phyloP scores from a whole-genome alignment of 2,329 filamentous ascomycete genomes.

The Fusarium nodosum region DNA sequence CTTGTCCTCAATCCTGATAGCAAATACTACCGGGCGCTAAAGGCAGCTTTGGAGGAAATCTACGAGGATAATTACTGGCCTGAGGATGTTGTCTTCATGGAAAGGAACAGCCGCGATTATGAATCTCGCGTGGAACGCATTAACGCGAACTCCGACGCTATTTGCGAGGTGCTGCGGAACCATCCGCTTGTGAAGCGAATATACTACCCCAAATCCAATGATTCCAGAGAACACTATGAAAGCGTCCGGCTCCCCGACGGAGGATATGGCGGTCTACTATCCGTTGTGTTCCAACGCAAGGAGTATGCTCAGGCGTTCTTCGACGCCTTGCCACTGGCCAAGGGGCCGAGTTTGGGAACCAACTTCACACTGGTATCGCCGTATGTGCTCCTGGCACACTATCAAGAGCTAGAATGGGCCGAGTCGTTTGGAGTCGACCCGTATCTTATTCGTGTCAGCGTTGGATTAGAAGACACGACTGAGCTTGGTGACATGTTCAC shows the following conservation, averaged over 20 bases:
- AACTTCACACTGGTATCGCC: constrained; percentile 96
- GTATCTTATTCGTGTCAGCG: constrained; percentile 85
- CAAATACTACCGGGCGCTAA: constrained; percentile 79
- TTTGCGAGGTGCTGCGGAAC: constrained; percentile 77
- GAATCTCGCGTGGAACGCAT: constrained; percentile 84
- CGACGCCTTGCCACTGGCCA: constrained; percentile 87
- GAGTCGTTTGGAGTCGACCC: constrained; percentile 83
- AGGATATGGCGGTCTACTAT: constrained; percentile 91
- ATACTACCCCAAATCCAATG: constrained; percentile 87
- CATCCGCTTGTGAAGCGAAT: constrained; percentile 78
- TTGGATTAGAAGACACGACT: constrained; percentile 85
- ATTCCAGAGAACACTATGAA: constrained; percentile 81
- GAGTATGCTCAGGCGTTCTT: constrained; percentile 84
- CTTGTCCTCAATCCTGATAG: constrained; percentile 74
- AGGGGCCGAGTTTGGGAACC: constrained; percentile 94
- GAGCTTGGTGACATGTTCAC: constrained; percentile 75
- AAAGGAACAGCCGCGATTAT: constrained; percentile 96
- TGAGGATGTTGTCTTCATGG: constrained; percentile 94
- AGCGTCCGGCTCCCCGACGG: constrained; percentile 78
- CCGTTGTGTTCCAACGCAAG: constrained; percentile 80
- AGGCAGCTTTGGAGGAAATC: constrained; percentile 71
- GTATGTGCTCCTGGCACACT: constrained; percentile 93
- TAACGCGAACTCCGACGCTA: constrained; percentile 86
- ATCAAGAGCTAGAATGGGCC: constrained; percentile 92
- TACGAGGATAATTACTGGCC: constrained; percentile 95